Base-by-base conservation (phyloP, 202 grass and related monocot genomes). In the Zoysia matrella region DNA sequence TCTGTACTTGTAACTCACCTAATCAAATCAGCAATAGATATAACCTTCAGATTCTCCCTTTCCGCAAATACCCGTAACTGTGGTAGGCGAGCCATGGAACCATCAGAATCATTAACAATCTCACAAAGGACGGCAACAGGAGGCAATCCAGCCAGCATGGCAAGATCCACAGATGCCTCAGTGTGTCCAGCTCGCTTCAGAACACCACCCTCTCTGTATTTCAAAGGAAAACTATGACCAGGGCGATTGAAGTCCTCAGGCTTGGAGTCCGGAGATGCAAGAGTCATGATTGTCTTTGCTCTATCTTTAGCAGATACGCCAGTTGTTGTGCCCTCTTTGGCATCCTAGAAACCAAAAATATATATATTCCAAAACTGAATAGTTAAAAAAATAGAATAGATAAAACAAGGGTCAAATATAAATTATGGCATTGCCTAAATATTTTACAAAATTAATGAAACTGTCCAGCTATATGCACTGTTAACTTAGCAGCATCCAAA, bases 241-340 rank as follows among this genome's bases (percentile, higher is more conserved):
- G 94, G 94, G 14, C 94, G 89, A 66, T 94, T 92, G 70, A 97
- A 88, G 70, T 97, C 94, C 36, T 52, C 80, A 63, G 94, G 89
- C 69, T 92, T 92, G 18, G 94, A 94, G 42, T 91, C 48, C 46
- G 82, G 80, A 70, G 91, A 94, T 71, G 89, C 85, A 81, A 97
- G 91, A 49, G 85, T 64, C 80, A 86, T 46, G 47, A 97, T 77
- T 18, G 94, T 97, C 49, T 94, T 91, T 86, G 91, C 80, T 50
- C 94, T 89, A 65, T 97, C 94, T 77, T 88, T 94, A 73, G 94
- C 94, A 74, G 94, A 97, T 64, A 94, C 94, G 39, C 91, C 94
- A 58, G 94, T 97, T 64, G 91, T 91, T 43, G 94, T 97, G 48
- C 91, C 94, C 68, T 88, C 94, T 90, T 92, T 97, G 64, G 91